These are phyloP conservation scores for Salmacisia buchloeana DNA, from an alignment of 1,284 basidiomycete species.

Conservation along the genomic window DNA sequence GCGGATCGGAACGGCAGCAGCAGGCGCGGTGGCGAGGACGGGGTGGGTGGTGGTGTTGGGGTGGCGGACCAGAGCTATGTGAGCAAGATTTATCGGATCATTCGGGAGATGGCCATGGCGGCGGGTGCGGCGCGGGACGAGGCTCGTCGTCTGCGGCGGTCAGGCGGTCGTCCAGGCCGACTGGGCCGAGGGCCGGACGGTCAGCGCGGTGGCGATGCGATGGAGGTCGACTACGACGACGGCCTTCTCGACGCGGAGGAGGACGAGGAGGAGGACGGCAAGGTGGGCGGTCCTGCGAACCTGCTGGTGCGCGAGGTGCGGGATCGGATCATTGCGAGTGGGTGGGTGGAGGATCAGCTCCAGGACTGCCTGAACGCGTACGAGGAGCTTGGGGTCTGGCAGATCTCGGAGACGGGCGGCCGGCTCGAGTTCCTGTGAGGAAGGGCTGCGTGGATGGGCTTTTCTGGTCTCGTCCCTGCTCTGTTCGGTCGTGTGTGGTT, in stretches of 20 bases:
- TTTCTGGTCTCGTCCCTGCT: too few relatives aligned
- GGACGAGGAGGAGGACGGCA: constrained; percentile 2
- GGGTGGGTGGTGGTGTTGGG: constrained; percentile 11
- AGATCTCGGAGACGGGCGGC: constrained; percentile 17
- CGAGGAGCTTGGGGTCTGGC: constrained; percentile 25
- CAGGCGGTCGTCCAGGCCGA: not conserved
- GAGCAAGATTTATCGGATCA: constrained; percentile 45
- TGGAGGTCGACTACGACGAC: constrained; percentile 14
- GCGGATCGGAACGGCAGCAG: constrained; percentile 15
- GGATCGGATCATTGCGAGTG: constrained; percentile 28
- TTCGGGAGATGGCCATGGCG: constrained; percentile 32
- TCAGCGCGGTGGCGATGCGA: constrained; percentile 7
- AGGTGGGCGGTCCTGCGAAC: constrained; percentile 15
- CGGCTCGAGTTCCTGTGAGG: not conserved
- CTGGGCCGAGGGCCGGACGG: constrained; percentile 11
- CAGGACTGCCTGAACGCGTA: constrained; percentile 33
- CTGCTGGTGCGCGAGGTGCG: constrained; percentile 27
- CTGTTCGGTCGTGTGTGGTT: too few relatives aligned
- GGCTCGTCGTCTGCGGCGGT: constrained; percentile 9
- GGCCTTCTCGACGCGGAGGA: not conserved
- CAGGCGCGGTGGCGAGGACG: not conserved
- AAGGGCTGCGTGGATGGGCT: too few relatives aligned
- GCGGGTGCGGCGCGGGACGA: not conserved
- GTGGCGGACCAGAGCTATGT: constrained; percentile 30
- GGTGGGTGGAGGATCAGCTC: constrained; percentile 35